Base-by-base conservation (phyloP, 495 filamentous ascomycete species). In the Antarctomyces pellizariae region DNA sequence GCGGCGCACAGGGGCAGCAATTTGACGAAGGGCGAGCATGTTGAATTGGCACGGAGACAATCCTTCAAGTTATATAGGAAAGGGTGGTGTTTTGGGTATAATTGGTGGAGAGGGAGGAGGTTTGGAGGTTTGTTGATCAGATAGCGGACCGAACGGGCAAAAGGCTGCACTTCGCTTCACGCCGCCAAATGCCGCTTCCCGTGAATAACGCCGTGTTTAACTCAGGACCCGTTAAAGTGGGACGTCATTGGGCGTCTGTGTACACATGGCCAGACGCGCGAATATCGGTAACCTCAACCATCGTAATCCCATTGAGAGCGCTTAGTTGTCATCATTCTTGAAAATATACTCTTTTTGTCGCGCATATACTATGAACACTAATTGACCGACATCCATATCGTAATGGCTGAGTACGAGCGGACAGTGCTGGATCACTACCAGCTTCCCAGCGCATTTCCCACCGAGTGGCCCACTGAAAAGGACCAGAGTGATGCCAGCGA, bases 341-440 rank as follows among this genome's bases (percentile, higher is more conserved):
- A n/a, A n/a, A n/a, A n/a, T n/a, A n/a, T n/a, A n/a, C n/a, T n/a
- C n/a, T n/a, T n/a, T n/a, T n/a, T n/a, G n/a, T n/a, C n/a, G n/a
- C n/a, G n/a, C n/a, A n/a, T n/a, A n/a, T n/a, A n/a, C n/a, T n/a
- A n/a, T n/a, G n/a, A n/a, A n/a, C 7, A 28, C 5, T 7, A 28
- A 13, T 16, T 11, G 18, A 25, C 27, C 18, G 7, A 20, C 16
- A 9, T 7, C 18, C 31, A n/a, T 9, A n/a, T n/a, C n/a, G n/a
- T n/a, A n/a, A 67, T 60, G 60, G 59, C 67, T 28, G 73, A 71
- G 18, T 53, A 57, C 38, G 70, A 90, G 44, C 56, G 68, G 14
- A 71, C 65, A 9, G 64, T 97, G 22, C 67, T 82, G 24, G 79
- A 76, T 29, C 73, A 91, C 53, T 97, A 95, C 53, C 76, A 82